phyloP scores from a whole-genome alignment of 805 yeast genomes.

The Candida tammaniensis region DNA sequence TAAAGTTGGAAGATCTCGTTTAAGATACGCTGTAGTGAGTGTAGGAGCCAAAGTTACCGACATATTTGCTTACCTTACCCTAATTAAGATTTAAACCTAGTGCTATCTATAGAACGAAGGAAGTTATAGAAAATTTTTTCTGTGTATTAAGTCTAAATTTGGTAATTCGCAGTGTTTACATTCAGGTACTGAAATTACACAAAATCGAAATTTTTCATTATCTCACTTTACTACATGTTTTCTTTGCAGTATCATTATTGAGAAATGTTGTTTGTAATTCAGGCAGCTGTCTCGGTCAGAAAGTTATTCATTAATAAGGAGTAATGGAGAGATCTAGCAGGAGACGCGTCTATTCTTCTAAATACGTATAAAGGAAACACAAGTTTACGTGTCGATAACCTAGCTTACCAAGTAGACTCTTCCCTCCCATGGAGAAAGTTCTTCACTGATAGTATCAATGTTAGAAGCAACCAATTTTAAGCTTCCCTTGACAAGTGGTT shows the following conservation, averaged over 20 bases:
- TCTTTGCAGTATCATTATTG: too few species aligned
- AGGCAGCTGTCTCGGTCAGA: too few species aligned
- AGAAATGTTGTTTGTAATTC: too few species aligned
- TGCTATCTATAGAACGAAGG: neutral
- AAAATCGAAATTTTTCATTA: neutral
- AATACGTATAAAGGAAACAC: too few species aligned
- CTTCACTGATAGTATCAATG: conserved; percentile 17
- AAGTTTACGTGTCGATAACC: too few species aligned
- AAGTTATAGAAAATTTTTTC: too few species aligned
- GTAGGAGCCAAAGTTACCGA: conserved; percentile 8
- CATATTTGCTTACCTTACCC: neutral
- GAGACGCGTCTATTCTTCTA: too few species aligned
- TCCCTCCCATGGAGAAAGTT: conserved; percentile 44
- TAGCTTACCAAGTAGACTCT: conserved; percentile 37
- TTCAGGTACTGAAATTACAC: neutral
- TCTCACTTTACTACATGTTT: too few species aligned
- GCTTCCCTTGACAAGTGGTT: conserved; percentile 24
- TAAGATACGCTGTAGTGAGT: conserved; percentile 9
- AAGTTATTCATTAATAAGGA: too few species aligned
- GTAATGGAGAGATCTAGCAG: too few species aligned
- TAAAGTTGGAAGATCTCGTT: conserved; percentile 14
- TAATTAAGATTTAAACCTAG: neutral
- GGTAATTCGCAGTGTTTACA: neutral
- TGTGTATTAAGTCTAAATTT: too few species aligned
- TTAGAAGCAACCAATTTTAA: conserved; percentile 32